Conservation (phyloP, 495 filamentous ascomycete species). For the Sordaria brevicollis region DNA sequence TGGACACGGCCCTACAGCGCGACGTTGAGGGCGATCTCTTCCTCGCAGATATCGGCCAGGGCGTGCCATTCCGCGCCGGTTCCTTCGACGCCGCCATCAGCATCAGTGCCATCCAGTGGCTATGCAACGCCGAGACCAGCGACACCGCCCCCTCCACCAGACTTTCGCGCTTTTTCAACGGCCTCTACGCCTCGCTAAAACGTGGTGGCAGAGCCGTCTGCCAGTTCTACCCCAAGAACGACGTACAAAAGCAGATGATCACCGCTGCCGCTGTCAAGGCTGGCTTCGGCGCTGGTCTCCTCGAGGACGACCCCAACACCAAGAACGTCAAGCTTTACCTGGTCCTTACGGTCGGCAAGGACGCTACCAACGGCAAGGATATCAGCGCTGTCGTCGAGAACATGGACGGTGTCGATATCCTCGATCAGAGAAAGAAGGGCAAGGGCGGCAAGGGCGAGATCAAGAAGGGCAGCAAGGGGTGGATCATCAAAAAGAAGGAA, state of each 20-base stretch:
- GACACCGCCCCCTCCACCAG: slow-evolving; percentile 70
- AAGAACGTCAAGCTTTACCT: slow-evolving; percentile 92
- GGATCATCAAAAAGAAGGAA: slow-evolving; percentile 93
- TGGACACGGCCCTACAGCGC: slow-evolving; percentile 80
- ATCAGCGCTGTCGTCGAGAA: slow-evolving; percentile 78
- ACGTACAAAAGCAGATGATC: slow-evolving; percentile 84
- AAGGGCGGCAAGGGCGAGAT: slow-evolving; percentile 40
- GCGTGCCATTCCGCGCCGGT: slow-evolving; percentile 85
- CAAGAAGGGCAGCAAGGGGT: slow-evolving; percentile 73
- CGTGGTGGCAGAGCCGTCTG: slow-evolving; percentile 87
- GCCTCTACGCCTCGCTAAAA: slow-evolving; percentile 74
- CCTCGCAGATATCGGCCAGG: slow-evolving; percentile 89
- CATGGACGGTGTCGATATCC: slow-evolving; percentile 80
- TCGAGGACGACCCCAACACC: slow-evolving; percentile 92
- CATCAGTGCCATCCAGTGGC: slow-evolving; percentile 93
- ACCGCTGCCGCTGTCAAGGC: slow-evolving; percentile 78
- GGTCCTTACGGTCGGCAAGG: slow-evolving; percentile 84
- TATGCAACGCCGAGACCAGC: slow-evolving; percentile 87
- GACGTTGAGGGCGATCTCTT: slow-evolving; percentile 89
- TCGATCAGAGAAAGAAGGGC: slow-evolving; percentile 55
- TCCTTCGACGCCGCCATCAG: slow-evolving; percentile 91
- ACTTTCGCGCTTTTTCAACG: slow-evolving; percentile 77
- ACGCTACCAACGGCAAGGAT: slow-evolving; percentile 55
- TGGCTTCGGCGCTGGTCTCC: slow-evolving; percentile 86
- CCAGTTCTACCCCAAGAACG: slow-evolving; percentile 97